Evolutionary conservation across 257 asterid genomes (phyloP).

Genomic region (Solanum phureja): DNA sequence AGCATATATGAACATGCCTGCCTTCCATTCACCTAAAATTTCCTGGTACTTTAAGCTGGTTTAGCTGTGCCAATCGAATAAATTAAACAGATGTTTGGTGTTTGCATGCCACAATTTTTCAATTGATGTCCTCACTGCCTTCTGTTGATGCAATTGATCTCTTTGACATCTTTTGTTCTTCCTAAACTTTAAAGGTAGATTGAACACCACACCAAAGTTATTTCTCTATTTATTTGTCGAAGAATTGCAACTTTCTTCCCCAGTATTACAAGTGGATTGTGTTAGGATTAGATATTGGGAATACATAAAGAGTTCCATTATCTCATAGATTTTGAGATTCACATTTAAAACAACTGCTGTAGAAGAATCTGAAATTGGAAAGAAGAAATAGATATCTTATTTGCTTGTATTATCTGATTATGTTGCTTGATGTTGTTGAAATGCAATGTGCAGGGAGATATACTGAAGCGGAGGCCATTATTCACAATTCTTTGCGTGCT

Average conservation of each 20-base stretch:
- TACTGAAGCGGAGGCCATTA: conserved; percentile 45
- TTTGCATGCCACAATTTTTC: not conserved
- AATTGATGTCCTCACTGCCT: not conserved
- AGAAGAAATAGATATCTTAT: not conserved
- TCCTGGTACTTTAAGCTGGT: not conserved
- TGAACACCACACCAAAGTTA: not conserved
- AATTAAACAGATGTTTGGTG: not conserved
- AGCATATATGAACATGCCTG: not conserved
- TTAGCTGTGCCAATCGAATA: not conserved
- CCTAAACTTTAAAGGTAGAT: not conserved
- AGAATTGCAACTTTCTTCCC: not conserved
- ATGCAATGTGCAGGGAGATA: conserved; percentile 48
- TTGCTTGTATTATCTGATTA: not conserved
- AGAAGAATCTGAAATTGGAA: not conserved
- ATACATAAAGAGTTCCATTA: not conserved
- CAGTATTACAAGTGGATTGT: not conserved
- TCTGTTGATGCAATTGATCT: not conserved
- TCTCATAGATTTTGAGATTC: not conserved
- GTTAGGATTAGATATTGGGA: not conserved
- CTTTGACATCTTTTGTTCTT: not conserved
- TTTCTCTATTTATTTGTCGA: not conserved
- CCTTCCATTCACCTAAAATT: not conserved
- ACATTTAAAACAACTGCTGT: not conserved
- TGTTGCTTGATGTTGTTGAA: conserved; percentile 1
- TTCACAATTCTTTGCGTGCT: conserved; percentile 39